These are phyloP conservation scores for Calonectria crousiana DNA, from an alignment of 2,329 filamentous ascomycete genomes.

Conservation along the genomic window DNA sequence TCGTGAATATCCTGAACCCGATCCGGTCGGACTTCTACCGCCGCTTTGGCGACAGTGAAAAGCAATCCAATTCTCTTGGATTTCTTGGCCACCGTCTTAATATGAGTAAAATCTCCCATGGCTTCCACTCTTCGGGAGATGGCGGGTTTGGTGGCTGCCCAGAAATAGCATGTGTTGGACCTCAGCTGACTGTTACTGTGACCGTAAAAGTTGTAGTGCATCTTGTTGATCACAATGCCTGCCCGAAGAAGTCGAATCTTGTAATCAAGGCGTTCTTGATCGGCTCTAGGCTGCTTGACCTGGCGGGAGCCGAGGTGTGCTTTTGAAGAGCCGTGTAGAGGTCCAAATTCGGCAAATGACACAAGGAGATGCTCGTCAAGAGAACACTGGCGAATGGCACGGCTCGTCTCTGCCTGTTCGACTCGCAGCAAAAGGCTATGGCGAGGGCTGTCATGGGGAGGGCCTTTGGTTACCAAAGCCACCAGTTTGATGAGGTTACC, in stretches of 20 bases:
- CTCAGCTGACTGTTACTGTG: constrained; percentile 59
- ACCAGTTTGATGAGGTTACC: neutral
- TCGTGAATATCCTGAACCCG: neutral
- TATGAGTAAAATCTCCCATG: neutral
- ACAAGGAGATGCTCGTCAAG: neutral
- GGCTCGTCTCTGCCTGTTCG: neutral
- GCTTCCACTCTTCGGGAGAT: neutral
- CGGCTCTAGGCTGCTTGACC: constrained; percentile 39
- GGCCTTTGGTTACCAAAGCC: neutral
- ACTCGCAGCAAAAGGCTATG: neutral
- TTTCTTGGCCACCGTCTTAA: neutral
- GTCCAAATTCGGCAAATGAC: neutral
- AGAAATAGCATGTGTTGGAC: constrained; percentile 54
- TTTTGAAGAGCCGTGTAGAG: neutral
- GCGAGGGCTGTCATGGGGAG: neutral
- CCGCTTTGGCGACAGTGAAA: neutral
- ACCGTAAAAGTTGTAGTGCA: constrained; percentile 55
- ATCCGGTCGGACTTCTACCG: neutral
- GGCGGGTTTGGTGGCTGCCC: constrained; percentile 33
- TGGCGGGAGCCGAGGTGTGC: neutral
- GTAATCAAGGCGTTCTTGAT: constrained; percentile 52
- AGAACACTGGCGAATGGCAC: neutral
- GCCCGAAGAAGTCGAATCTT: constrained; percentile 48
- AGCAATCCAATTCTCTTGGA: neutral
- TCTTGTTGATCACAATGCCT: constrained; percentile 51